phyloP scores from a whole-genome alignment of 257 asterid species.

The Scutellaria barbata region DNA sequence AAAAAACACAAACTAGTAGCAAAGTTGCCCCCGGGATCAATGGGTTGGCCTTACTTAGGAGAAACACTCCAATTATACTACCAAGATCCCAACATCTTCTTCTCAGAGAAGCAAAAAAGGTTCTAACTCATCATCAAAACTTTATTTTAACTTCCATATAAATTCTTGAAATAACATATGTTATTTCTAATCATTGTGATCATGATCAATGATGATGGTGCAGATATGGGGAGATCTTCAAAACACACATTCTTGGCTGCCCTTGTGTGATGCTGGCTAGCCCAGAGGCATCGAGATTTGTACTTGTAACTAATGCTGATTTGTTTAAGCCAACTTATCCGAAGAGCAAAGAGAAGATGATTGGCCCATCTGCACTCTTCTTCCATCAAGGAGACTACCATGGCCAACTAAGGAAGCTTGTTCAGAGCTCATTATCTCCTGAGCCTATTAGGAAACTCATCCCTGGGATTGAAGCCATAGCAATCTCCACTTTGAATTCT shows the following conservation, averaged over 20 bases:
- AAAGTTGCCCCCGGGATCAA: slow-evolving; percentile 75
- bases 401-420: slow-evolving; percentile 55
- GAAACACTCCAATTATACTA: slow-evolving; percentile 78
- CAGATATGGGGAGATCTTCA: slow-evolving; percentile 84
- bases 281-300: slow-evolving; percentile 77
- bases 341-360: slow-evolving; percentile 82
- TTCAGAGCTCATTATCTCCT: slow-evolving; percentile 56
- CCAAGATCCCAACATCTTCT: slow-evolving; percentile 70
- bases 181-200: background rate
- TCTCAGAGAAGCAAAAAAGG: slow-evolving; percentile 62
- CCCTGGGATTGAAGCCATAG: slow-evolving; percentile 52
- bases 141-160: too few relatives aligned
- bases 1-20: slow-evolving; percentile 34
- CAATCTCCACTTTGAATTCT: slow-evolving; percentile 51
- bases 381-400: slow-evolving; percentile 80
- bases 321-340: slow-evolving; percentile 84
- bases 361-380: slow-evolving; percentile 76
- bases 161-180: too few relatives aligned
- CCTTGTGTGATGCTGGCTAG: slow-evolving; percentile 85
- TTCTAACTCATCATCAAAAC: background rate
- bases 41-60: slow-evolving; percentile 83
- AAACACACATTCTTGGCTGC: slow-evolving; percentile 75
- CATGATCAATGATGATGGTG: background rate
- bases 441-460: slow-evolving; percentile 52
- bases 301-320: slow-evolving; percentile 62